phyloP scores from a whole-genome alignment of 164 flowering plant genomes.

The Magnolia kwangsiensis region DNA sequence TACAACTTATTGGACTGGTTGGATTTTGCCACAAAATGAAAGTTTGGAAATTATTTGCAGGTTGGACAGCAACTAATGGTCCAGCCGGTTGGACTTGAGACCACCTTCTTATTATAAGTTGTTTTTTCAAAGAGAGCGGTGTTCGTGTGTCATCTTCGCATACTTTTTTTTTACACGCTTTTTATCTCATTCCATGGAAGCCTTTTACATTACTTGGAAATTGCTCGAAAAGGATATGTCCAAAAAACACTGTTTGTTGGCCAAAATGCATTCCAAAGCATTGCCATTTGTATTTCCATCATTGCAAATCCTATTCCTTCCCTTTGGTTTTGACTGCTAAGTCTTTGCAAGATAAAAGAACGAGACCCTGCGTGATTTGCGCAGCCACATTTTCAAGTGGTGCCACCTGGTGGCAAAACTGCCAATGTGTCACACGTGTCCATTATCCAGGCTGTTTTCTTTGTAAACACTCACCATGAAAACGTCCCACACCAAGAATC shows the following conservation, averaged over 20 bases:
- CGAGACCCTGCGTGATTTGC: background rate
- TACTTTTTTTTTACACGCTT: background rate
- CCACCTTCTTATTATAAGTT: no score
- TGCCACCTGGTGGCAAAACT: background rate
- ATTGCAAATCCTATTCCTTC: background rate
- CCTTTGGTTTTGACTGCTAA: background rate
- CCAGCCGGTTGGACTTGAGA: no score
- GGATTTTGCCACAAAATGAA: no score
- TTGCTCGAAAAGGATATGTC: conserved; percentile 4
- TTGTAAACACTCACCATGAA: no score
- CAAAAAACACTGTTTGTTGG: background rate
- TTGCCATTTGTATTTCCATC: background rate
- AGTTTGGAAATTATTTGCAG: no score
- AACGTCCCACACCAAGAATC: no score
- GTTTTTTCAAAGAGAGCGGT: conserved; percentile 1
- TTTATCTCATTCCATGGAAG: conserved; percentile 3
- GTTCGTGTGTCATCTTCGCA: background rate
- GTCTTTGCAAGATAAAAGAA: background rate
- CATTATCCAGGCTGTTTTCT: background rate
- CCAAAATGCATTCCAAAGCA: background rate
- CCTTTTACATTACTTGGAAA: conserved; percentile 7
- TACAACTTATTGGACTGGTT: no score
- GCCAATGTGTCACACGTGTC: background rate
- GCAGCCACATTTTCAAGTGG: background rate
- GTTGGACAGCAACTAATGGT: no score